Evolutionary conservation across 768 basidiomycete species (phyloP), one percentile per base, ranked within the genome.

Genomic region (Tylopilus sp.): DNA sequence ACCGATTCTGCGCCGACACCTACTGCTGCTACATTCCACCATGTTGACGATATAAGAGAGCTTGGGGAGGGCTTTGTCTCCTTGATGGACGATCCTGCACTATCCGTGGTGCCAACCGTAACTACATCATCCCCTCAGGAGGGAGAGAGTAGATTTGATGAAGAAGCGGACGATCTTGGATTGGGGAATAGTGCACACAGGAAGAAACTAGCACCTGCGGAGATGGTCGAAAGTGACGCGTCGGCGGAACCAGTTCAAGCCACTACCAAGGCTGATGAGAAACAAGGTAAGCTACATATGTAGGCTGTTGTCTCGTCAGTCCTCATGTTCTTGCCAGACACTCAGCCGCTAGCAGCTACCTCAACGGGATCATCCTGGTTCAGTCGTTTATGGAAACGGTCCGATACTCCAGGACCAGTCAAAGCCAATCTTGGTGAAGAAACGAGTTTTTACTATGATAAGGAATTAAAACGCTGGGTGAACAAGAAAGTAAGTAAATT

Each of bases 381-480:
- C 24, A 84, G 86, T 52, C 79, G 88, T 31, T 84, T 86, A 74
- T 96, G 89, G 85, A 88, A 80, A 62, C 83, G 84, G 45, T 72
- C 77, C 17, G 85, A 86, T 16, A 60, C 77, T 5, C 75, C 84
- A 10, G 91, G 79, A 10, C 94, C 96, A 3, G 74, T 96, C 52
- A 89, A 85, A 65, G 97, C 96, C 19, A 98, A 87, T 61, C 81
- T 99, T 24, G 97, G 97, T 9, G 92, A 98, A 60, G 84, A 94
- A 66, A 92, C 75, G 25, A 76, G 84, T 25, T 96, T 98, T 74
- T 88, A 92, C 63, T 99, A 90, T 66, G 97, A 99, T 66, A 86
- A 89, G 62, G 93, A 97, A n/a, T 79, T 87, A 54, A 94, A 95
- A 68, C 83, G 88, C 56, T 99, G 97, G 97, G 86, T 99, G 25